Base-by-base conservation (phyloP, 306 rosid species). In the Ceratonia siliqua region DNA sequence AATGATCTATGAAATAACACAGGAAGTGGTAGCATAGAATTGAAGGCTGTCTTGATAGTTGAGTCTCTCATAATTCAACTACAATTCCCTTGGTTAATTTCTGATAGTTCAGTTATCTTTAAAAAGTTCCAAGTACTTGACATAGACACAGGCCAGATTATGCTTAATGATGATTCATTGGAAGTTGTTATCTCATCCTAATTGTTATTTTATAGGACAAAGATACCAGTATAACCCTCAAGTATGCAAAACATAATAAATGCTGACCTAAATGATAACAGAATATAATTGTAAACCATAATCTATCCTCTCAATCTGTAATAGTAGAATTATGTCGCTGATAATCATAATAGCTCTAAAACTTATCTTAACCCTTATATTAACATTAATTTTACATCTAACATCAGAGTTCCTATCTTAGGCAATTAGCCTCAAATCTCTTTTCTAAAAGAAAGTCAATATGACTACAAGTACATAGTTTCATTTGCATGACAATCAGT, bases 161-260 rank as follows among this genome's bases (percentile, higher is more conserved):
- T 39, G 69, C 4, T 30, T 28, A 63, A 62, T 13, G 8, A 39
- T 53, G 36, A 39, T 32, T 17, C 24, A 52, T 41, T 65, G 32
- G 6, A 45, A 35, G 18, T 13, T 5, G 48, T 32, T 24, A 50
- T 48, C 52, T 18, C 52, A 49, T 5, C 24, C 5, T 15, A 0
- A 41, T 8, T 18, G 27, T 20, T 53, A 41, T 46, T 20, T 24
- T 58, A 32, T 20, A n/a, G 43, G 46, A 38, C 49, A 36, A 15
- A 22, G 59, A 76, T n/a, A 17, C 64, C 46, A 49, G 17, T 21
- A 59, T 18, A 48, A n/a, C 39, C 58, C 22, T 15, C 13, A 54
- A 72, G 54, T 32, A 42, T 50, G n/a, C 18, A 39, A 27, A 56
- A 38, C 57, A 62, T 52, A 24, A 74, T 25, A 36, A 36, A n/a